Base-by-base conservation (phyloP, 768 basidiomycete genomes). In the Mrakia gelida region DNA sequence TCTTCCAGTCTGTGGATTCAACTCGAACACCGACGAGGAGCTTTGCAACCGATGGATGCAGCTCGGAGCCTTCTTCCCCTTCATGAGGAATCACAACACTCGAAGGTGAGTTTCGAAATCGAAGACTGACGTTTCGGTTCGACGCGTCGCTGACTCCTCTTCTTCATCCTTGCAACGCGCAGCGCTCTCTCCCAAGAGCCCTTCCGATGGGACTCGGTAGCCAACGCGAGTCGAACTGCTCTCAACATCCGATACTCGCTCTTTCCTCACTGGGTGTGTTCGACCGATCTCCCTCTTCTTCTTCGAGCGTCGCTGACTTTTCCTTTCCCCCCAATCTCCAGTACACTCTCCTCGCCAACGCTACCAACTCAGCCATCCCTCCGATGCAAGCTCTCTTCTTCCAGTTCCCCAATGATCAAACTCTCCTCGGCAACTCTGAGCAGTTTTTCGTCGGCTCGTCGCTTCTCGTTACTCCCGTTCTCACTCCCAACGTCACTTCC, bases 21-120 rank as follows among this genome's bases (percentile, higher is more conserved):
- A 76, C 79, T 88, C 86, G 3, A 92, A 93, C 82, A 90, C 90
- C 11, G 88, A 92, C 80, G 92, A 93, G 83, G 92, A 93, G 82
- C 87, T 94, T 15, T 92, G 91, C 84, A 90, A 90, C 79, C 88
- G 92, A 26, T 94, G 92, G 92, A 92, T 92, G 92, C 90, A 91
- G 82, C 87, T 93, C n/a, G 87, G 91, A 4, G 92, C 92, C 1
- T 93, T 93, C 83, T 88, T 88, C 38, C 92, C 92, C 8, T 94
- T 94, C 86, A 92, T 89, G 83, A 86, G 92, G 63, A 94, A 93
- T 83, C 92, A 93, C 83, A 83, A 83, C 71, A 80, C 80, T 26
- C 79, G 54, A n/a, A 56, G 54, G 54, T 56, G 54, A 56, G 54
- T 56, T 26, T 56, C 6, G 54, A n/a, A 26, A 56, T n/a, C 6